A percentile compares a stretch with the other conserved stretches of the same genome.
Evolutionary conservation across 495 filamentous ascomycete species (phyloP).

Genomic region (Lophium mytilinum): DNA sequence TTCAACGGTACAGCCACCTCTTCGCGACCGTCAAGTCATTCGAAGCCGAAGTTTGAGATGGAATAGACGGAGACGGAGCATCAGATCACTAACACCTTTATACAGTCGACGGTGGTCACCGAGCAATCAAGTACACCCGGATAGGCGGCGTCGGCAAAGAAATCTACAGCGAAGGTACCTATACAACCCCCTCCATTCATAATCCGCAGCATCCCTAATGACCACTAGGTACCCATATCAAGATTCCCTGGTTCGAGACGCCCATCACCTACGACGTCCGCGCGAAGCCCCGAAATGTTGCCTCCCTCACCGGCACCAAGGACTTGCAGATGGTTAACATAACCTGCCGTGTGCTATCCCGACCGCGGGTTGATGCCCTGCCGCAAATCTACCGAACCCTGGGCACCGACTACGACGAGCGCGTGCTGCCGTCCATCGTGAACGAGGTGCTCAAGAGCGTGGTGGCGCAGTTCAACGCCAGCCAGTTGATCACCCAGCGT

Average conservation of each 20-base stretch:
- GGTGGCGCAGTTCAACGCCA: slow-evolving; percentile 97
- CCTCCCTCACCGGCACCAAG: slow-evolving; percentile 96
- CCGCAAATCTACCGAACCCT: slow-evolving; percentile 96
- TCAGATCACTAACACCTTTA: too few relatives aligned
- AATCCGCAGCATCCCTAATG: neutral
- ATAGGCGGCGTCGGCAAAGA: slow-evolving; percentile 91
- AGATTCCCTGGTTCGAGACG: slow-evolving; percentile 94
- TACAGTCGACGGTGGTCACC: slow-evolving; percentile 92
- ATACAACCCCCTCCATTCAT: neutral
- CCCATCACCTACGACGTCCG: slow-evolving; percentile 96
- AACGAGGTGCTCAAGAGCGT: slow-evolving; percentile 99
- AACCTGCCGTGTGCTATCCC: slow-evolving; percentile 96
- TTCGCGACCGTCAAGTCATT: neutral
- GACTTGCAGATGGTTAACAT: slow-evolving; percentile 99
- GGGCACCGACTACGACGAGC: slow-evolving; percentile 92
- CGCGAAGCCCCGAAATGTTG: slow-evolving; percentile 91
- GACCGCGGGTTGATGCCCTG: slow-evolving; percentile 77
- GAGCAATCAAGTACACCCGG: slow-evolving; percentile 96
- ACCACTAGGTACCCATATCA: slow-evolving; percentile 74
- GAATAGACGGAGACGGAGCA: neutral
- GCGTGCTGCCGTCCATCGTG: slow-evolving; percentile 93
- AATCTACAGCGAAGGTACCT: slow-evolving; percentile 86
- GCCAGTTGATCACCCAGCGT: slow-evolving; percentile 95
- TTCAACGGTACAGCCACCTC: slow-evolving; percentile 64
- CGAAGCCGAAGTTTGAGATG: neutral